Evolutionary conservation across 495 filamentous ascomycete species (phyloP).

Genomic region (Sordaria brevicollis): DNA sequence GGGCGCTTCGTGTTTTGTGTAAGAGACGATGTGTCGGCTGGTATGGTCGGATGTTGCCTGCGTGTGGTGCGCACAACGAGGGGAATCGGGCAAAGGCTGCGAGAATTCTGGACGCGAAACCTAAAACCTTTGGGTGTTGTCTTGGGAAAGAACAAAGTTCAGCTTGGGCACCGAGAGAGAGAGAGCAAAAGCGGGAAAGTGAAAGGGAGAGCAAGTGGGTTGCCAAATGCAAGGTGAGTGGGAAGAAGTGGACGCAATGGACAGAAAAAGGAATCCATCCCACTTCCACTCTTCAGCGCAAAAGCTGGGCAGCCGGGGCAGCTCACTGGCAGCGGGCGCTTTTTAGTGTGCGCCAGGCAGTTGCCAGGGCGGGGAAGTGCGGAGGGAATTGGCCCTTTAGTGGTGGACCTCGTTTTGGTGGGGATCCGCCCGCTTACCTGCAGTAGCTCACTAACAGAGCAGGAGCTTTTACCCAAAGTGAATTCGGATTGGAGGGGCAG

Average conservation of each 20-base stretch:
- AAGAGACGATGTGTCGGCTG: neutral
- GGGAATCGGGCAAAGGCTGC: neutral
- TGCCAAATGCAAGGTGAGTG: neutral
- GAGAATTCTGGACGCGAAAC: neutral
- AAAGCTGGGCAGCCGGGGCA: too few relatives aligned
- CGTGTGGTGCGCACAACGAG: neutral
- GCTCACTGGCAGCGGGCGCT: neutral
- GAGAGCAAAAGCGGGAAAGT: neutral
- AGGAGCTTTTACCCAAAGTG: neutral
- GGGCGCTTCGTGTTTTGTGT: neutral
- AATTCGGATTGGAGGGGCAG: neutral
- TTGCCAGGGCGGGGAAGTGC: neutral
- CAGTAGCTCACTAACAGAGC: conserved; percentile 1
- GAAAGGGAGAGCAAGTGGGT: neutral
- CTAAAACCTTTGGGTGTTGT: neutral
- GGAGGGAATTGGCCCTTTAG: neutral
- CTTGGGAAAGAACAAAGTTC: neutral
- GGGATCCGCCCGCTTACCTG: conserved; percentile 14
- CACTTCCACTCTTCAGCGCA: neutral
- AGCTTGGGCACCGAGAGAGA: neutral
- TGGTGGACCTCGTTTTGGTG: neutral
- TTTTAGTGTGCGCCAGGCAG: neutral
- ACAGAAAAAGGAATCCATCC: neutral
- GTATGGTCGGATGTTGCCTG: neutral
- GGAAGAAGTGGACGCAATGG: neutral